Base-by-base conservation (phyloP, 1,284 basidiomycete genomes). In the Pseudozyma pruni region DNA sequence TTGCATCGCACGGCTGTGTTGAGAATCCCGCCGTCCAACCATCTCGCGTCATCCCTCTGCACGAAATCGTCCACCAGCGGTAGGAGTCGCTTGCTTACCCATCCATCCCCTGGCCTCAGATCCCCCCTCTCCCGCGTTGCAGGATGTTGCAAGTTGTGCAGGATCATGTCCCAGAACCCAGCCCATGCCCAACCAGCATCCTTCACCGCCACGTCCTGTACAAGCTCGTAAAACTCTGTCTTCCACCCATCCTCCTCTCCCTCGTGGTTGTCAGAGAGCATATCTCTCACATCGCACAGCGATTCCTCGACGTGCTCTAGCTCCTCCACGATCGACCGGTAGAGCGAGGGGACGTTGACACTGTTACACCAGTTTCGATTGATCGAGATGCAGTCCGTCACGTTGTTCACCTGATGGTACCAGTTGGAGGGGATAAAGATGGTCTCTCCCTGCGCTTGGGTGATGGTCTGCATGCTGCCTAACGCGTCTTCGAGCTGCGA, bases 331-430 rank as follows among this genome's bases (percentile, higher is more conserved):
- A 87, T 83, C 2, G 85, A 79, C 0, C 48, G 41, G 76, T 85
- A 87, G 47, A 87, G 82, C 8, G 74, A 72, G 0, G 80, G 72
- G 6, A 88, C 75, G 41, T 86, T 86, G 20, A 83, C 79, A 0
- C 85, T 79, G 54, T 87, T 85, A 71, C 85, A 84, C 84, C 87
- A 87, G 66, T 82, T 83, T 49, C 77, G 74, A 38, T 81, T 79
- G 51, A 80, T 59, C 41, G 68, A 74, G 43, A 76, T 38, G 50
- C 72, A 68, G 47, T 79, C 78, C 3, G 62, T 74, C 23, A 80
- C 17, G 82, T 84, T 85, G 55, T 22, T 27, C 14, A 78, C 74
- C 61, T 75, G 79, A 47, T 82, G 81, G 60, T 75, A 79, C 75
- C 76, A 82, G 40, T 83, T 79, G 16, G 76, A 79, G 0, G 83